Base-by-base conservation (phyloP, 345 rosid genomes). In the Rhizophora mangle region DNA sequence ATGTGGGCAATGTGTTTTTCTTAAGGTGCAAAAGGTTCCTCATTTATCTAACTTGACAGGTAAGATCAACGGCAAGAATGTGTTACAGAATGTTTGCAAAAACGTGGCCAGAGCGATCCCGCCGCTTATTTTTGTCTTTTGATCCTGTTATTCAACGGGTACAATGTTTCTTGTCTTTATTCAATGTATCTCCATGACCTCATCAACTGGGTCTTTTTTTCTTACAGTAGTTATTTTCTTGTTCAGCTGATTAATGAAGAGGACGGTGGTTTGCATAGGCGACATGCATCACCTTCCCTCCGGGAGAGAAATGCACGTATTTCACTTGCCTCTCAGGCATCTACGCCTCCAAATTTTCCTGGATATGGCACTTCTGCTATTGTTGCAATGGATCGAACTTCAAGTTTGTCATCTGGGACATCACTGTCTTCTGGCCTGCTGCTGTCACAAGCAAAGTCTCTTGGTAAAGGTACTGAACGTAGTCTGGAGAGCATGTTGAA, bases 71-170 rank as follows among this genome's bases (percentile, higher is more conserved):
- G 70, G 97, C 99, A 64, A 85, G 99, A 82, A 95, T 86, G 92
- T 95, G 99, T 89, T 95, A 95, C 81, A 85, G 97, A 83, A 82
- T 95, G 92, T 95, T 92, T 82, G 84, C 97, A 69, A 95, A 90
- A 80, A 95, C 99, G 22, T 95, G 99, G 99, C 98, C 98, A 46
- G 98, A 90, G 71, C 96, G 98, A 62, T 90, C 99, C n/a, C 92
- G 94, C 54, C 94, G 94, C 70, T 83, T 95, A 73, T 92, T 92
- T 86, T 81, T 85, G 65, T 92, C 91, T 68, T 92, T 95, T 81
- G 99, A 95, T 83, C 91, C 93, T 76, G 99, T 79, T 76, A 95
- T 95, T 77, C 99, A 92, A 76, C 94, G 99, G 90, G 99, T 92
- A 88, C 68, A 72, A 59, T 73, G 11, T 65, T 30, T 57, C 11